Evolutionary conservation across 2,329 filamentous ascomycete genomes (phyloP), one percentile per base, ranked within the genome.

Genomic region (Dactylella cylindrospora): DNA sequence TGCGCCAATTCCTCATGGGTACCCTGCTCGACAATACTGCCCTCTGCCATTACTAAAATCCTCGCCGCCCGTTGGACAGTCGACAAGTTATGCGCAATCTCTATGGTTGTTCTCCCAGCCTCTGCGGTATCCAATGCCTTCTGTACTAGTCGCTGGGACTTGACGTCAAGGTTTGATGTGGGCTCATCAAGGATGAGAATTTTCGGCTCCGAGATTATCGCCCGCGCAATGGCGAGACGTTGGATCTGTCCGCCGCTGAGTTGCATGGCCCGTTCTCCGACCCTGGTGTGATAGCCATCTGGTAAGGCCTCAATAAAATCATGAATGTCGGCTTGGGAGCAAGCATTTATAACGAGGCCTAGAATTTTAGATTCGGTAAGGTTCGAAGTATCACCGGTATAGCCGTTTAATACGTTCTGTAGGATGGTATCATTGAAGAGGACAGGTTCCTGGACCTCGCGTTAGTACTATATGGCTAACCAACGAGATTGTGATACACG

Each of bases 381-480:
- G 40, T 13, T 66, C 68, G 19, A 74, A 57, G 39, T 70, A 54
- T 23, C 54, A 52, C 8, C 74, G 5, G 70, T 70, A 17, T 44
- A 22, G 7, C 84, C 84, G 0, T 87, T 75, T 1, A 84, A 71
- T 45, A 88, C 80, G 67, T 88, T 88, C 64, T 90, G 85, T 15
- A 80, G 78, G 15, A 89, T 77, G 0, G 81, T 82, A 29, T 66
- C 82, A 83, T 70, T 84, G 81, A 68, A 89, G 0, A 90, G 77
- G 0, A 82, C 83, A 6, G 86, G 79, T 70, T 90, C 86, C 71
- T 90, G 86, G 55, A 84, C 80, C 3, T 2, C 84, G 81, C 0
- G 90, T 86, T 0, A 90, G 78, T 1, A 84, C 84, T 9, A 89
- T 75, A 26, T 80, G 74, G 53, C 77, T n/a, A n/a, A n/a, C 82